Evolutionary conservation across 1,284 basidiomycete species (phyloP).

Genomic region (Cryptococcus sp.): DNA sequence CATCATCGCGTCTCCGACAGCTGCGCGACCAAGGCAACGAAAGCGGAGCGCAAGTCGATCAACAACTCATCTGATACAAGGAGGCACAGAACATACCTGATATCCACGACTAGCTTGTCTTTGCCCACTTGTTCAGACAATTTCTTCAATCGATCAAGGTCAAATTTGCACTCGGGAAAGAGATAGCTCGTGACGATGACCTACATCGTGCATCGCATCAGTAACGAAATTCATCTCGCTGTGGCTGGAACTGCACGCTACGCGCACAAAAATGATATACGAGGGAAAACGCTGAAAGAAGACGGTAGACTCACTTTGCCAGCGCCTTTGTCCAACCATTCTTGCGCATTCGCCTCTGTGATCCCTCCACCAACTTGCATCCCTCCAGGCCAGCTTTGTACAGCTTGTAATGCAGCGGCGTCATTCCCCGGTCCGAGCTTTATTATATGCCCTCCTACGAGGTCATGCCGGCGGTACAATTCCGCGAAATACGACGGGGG

Average conservation of each 20-base stretch:
- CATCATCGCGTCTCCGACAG: constrained; percentile 73
- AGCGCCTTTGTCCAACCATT: constrained; percentile 87
- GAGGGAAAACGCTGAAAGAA: neutral
- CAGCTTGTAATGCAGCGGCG: constrained; percentile 76
- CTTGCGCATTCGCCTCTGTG: constrained; percentile 71
- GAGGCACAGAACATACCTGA: constrained; percentile 65
- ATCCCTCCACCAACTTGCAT: constrained; percentile 96
- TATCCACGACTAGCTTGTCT: constrained; percentile 89
- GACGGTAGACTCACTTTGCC: constrained; percentile 67
- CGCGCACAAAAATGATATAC: too few species aligned
- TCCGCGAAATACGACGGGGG: constrained; percentile 77
- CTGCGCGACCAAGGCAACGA: constrained; percentile 55
- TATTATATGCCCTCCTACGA: constrained; percentile 92
- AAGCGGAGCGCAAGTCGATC: neutral
- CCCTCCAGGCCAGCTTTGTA: constrained; percentile 78
- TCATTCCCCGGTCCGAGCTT: constrained; percentile 91
- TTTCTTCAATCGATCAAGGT: constrained; percentile 66
- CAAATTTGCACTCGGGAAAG: constrained; percentile 81
- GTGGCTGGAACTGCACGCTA: neutral
- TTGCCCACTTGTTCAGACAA: constrained; percentile 73
- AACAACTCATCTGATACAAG: too few species aligned
- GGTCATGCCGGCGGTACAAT: constrained; percentile 69
- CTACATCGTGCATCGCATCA: constrained; percentile 54
- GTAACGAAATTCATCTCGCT: neutral
- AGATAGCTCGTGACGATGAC: constrained; percentile 96